Base-by-base conservation (phyloP, 306 rosid genomes). In the Corylus heterophylla region DNA sequence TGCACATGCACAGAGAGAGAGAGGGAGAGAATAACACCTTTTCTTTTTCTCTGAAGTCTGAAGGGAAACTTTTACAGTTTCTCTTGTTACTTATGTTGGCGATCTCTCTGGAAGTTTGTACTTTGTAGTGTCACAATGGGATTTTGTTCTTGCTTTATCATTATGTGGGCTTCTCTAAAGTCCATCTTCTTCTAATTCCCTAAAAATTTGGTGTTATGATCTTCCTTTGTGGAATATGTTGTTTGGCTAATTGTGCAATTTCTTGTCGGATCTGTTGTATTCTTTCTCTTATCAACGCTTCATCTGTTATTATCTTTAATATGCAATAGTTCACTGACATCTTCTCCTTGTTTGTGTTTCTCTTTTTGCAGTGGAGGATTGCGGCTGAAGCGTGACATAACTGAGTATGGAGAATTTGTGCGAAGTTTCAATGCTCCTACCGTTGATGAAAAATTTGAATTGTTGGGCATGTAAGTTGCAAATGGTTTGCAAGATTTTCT, bases 351-450 rank as follows among this genome's bases (percentile, higher is more conserved):
- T 71, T 80, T 63, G 69, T 77, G 55, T 58, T 79, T 69, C 66
- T 80, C 71, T 49, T 74, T 56, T 51, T 88, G 51, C 74, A 96
- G 99, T 69, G 99, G 98, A 25, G 99, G 99, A 49, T 83, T 96
- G 77, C 90, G 99, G 80, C 89, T 96, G 80, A 96, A 96, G 93
- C 99, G 99, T 84, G 99, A 96, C 87, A 96, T 96, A 71, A 96
- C 98, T 12, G 98, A 96, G 84, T 96, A 96, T 81, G 99, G 96
- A 89, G 99, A 96, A 80, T 96, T 88, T 81, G 93, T 96, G 17
- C 98, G 96, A 71, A 91, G 97, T 85, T 96, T 96, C 82, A 96
- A 93, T 80, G 97, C 98, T 63, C 89, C 89, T 83, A 73, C 89
- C 35, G 97, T 96, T 75, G 98, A 96, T 79, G 99, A 96, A 78